Percentiles rank a stretch among this genome's conserved stretches.
Evolutionary conservation across 1,284 basidiomycete genomes (phyloP).

Genomic region (Ceraceosorus bombacis): DNA sequence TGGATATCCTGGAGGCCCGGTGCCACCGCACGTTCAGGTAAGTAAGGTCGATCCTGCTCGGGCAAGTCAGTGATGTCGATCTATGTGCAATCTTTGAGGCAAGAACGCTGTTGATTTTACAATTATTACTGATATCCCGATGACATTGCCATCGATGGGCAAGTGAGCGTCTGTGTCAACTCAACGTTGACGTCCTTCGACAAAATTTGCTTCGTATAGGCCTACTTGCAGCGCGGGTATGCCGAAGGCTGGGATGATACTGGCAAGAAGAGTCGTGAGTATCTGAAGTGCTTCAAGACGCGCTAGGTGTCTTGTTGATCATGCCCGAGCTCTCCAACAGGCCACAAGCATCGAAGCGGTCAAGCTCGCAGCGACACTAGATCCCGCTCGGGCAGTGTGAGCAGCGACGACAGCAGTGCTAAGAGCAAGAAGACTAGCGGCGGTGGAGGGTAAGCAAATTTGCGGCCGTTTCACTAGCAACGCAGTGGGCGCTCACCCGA

Average conservation of each 20-base stretch:
- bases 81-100: no score
- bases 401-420: not conserved
- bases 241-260: not conserved
- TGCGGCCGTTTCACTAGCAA: not conserved
- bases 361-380: not conserved
- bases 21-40: no score
- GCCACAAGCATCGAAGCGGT: not conserved
- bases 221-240: not conserved
- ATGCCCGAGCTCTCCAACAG: no score
- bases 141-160: no score
- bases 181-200: no score
- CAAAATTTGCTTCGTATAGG: no score
- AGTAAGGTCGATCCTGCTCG: no score
- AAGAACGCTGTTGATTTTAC: no score
- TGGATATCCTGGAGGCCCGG: no score
- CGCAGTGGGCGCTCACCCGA: not conserved
- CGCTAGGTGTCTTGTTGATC: not conserved
- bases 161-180: no score
- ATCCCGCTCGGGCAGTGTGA: not conserved
- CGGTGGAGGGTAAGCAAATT: not conserved
- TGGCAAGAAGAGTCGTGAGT: not conserved
- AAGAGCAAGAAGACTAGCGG: slow-evolving; percentile 6
- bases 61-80: no score
- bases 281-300: not conserved
- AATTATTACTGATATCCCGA: no score